Conservation (phyloP, 371 early-diverging fungal species). For the Rhizopus stolonifer region DNA sequence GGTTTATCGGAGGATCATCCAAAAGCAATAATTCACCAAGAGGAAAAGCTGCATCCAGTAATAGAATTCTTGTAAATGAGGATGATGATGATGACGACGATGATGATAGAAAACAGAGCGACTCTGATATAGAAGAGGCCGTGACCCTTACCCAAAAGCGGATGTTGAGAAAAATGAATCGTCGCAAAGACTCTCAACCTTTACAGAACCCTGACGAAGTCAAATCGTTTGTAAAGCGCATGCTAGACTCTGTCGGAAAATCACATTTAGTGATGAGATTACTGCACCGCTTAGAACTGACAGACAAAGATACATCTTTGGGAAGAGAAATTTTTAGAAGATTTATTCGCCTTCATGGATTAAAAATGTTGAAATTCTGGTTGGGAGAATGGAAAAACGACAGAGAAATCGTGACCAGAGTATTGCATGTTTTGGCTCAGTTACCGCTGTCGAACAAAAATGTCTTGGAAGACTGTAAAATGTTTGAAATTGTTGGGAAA, state of each 20-base stretch:
- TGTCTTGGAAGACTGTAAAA: conserved; percentile 64
- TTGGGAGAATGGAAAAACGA: conserved; percentile 49
- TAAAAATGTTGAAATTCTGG: conserved; percentile 53
- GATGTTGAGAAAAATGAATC: conserved; percentile 17
- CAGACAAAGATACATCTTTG: conserved; percentile 24
- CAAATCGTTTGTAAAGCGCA: conserved; percentile 63
- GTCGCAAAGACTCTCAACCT: conserved; percentile 35
- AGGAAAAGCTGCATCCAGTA: conserved; percentile 20
- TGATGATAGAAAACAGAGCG: conserved; percentile 1
- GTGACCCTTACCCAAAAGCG: conserved; percentile 34
- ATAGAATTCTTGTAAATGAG: conserved; percentile 41
- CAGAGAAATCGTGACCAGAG: conserved; percentile 36
- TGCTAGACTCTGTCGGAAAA: conserved; percentile 63
- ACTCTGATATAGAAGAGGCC: conserved; percentile 10
- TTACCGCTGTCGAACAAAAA: conserved; percentile 66
- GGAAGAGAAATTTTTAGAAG: conserved; percentile 42
- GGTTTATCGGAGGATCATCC: conserved; percentile 81
- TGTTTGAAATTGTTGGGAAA: conserved; percentile 51
- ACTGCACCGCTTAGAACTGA: conserved; percentile 39
- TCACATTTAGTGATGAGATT: conserved; percentile 52
- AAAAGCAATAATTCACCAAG: neutral
- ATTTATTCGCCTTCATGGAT: conserved; percentile 46
- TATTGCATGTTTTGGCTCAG: conserved; percentile 49
- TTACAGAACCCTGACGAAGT: conserved; percentile 57
- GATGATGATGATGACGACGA: conserved; percentile 22